Conservation (phyloP, 2,329 filamentous ascomycete genomes). For the Xylariales sp. region DNA sequence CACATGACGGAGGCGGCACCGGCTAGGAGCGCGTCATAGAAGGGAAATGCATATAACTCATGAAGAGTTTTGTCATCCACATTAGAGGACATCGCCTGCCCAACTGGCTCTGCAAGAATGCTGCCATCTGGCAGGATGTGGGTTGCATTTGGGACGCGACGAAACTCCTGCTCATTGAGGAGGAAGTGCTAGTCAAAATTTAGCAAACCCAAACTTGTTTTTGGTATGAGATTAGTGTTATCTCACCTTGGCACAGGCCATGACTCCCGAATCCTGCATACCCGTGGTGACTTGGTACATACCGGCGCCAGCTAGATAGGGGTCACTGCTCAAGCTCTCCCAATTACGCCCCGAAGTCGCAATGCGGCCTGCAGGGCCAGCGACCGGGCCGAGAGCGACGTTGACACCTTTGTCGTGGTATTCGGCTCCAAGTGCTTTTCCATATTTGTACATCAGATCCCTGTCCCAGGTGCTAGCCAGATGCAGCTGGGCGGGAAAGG, state of each 20-base stretch:
- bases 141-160: too few relatives aligned
- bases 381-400: slow-evolving; percentile 70
- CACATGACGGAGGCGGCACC: slow-evolving; percentile 74
- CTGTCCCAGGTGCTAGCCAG: slow-evolving; percentile 84
- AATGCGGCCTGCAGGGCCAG: slow-evolving; percentile 75
- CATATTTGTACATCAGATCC: slow-evolving; percentile 74
- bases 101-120: neutral
- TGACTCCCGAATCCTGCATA: slow-evolving; percentile 46
- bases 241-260: slow-evolving; percentile 35
- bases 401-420: slow-evolving; percentile 62
- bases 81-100: slow-evolving; percentile 10
- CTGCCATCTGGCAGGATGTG: too few relatives aligned
- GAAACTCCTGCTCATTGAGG: slow-evolving; percentile 11
- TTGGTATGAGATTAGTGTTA: neutral
- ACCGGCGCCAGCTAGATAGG: slow-evolving; percentile 73
- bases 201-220: neutral
- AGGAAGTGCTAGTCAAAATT: slow-evolving; percentile 30
- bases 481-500: slow-evolving; percentile 65
- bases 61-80: slow-evolving; percentile 39
- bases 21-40: slow-evolving; percentile 70
- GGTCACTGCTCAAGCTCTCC: slow-evolving; percentile 83
- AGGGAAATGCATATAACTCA: slow-evolving; percentile 83
- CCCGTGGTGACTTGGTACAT: slow-evolving; percentile 71
- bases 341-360: slow-evolving; percentile 81
- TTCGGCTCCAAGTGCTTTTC: slow-evolving; percentile 67